Conservation (phyloP, 768 basidiomycete species). For the Xerocomellus intermedius region DNA sequence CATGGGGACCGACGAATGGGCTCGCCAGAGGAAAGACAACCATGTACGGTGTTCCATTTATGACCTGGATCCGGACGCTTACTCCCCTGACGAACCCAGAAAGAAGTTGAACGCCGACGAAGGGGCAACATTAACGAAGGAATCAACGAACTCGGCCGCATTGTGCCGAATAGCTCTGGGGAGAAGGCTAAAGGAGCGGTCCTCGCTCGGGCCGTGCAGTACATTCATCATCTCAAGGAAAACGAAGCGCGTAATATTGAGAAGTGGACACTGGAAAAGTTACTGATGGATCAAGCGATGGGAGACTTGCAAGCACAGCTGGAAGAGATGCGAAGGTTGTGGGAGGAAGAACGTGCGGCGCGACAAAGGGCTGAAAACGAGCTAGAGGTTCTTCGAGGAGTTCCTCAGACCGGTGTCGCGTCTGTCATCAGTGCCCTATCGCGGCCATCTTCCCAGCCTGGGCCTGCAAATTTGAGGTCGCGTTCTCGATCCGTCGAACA, state of each 20-base stretch:
- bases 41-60: conserved; percentile 50
- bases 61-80: not conserved
- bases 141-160: conserved; percentile 86
- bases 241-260: conserved; percentile 90
- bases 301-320: conserved; percentile 80
- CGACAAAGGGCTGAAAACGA: conserved; percentile 65
- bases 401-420: conserved; percentile 16
- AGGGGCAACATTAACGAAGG: conserved; percentile 96
- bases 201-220: conserved; percentile 82
- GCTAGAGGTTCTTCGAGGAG: conserved; percentile 52
- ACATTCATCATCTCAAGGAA: conserved; percentile 89
- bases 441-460: conserved; percentile 21
- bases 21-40: conserved; percentile 76
- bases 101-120: conserved; percentile 96
- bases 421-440: conserved; percentile 2
- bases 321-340: conserved; percentile 76
- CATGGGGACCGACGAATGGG: conserved; percentile 79
- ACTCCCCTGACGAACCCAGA: conserved; percentile 47
- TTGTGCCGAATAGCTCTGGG: conserved; percentile 84
- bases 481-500: conserved; percentile 31
- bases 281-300: conserved; percentile 92
- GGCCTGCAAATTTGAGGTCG: conserved; percentile 9
- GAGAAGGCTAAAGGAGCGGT: conserved; percentile 91
- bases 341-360: conserved; percentile 72
- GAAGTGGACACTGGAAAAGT: conserved; percentile 91